phyloP scores from a whole-genome alignment of 2,329 filamentous ascomycete genomes.

The Dactylellina drechsleri region DNA sequence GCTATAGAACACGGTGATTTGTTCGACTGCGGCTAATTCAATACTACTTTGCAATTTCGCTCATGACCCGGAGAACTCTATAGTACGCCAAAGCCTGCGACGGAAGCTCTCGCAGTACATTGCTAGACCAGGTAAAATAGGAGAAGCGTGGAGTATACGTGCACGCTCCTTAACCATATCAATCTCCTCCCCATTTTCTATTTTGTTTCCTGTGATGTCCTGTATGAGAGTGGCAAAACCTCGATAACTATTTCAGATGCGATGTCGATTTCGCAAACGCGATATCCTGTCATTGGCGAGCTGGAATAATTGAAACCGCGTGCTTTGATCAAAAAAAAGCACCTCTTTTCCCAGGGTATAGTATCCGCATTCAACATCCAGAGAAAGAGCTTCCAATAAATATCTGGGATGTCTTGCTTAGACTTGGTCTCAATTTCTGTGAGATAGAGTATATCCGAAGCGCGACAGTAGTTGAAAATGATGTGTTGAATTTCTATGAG shows the following conservation, averaged over 20 bases:
- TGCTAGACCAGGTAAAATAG: neutral
- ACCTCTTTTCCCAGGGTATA: slow-evolving; percentile 2
- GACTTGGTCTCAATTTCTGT: neutral
- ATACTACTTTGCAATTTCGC: neutral
- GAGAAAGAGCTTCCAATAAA: slow-evolving; percentile 6
- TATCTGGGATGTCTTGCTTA: neutral
- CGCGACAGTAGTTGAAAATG: neutral
- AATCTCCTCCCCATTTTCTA: neutral
- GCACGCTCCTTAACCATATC: neutral
- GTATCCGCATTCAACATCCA: neutral
- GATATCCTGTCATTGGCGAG: neutral
- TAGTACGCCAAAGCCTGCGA: neutral
- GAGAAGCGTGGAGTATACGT: neutral
- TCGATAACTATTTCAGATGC: neutral
- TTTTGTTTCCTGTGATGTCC: neutral
- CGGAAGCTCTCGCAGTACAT: neutral
- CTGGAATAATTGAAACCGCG: slow-evolving; percentile 13
- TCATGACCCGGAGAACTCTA: neutral
- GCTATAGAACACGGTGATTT: neutral
- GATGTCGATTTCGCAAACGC: neutral
- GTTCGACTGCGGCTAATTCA: neutral
- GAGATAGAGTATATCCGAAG: slow-evolving; percentile 1
- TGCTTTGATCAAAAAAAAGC: too few species aligned
- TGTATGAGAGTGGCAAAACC: neutral
- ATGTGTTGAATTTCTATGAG: neutral